Evolutionary conservation across 768 basidiomycete genomes (phyloP).

Genomic region (Lentinula edodes): DNA sequence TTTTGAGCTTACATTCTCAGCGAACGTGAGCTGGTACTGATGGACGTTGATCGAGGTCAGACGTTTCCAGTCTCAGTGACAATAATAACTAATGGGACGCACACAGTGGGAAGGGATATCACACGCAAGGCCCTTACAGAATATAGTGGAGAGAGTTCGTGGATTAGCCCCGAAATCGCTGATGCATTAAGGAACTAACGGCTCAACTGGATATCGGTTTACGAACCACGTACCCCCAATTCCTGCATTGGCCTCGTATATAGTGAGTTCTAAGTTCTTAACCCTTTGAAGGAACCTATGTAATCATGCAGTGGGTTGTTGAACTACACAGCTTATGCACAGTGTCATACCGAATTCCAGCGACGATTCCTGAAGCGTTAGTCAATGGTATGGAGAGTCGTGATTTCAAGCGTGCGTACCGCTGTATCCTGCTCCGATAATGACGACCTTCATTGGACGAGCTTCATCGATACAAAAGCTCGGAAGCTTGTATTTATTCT

Average conservation of each 20-base stretch:
- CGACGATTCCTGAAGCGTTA: conserved; percentile 35
- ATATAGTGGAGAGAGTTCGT: background rate
- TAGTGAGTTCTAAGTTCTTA: conserved; percentile 45
- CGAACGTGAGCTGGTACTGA: conserved; percentile 58
- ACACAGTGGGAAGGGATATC: conserved; percentile 57
- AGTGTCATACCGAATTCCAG: conserved; percentile 43
- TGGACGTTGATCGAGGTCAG: background rate
- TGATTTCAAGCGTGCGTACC: conserved; percentile 25
- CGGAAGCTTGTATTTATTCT: conserved; percentile 21
- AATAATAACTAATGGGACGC: conserved; percentile 7
- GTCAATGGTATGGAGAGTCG: background rate
- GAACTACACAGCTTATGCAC: too few species aligned
- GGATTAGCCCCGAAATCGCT: background rate
- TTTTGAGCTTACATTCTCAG: conserved; percentile 35
- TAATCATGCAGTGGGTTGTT: too few species aligned
- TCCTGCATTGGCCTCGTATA: conserved; percentile 56
- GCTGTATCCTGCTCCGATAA: conserved; percentile 56
- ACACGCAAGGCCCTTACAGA: conserved; percentile 46
- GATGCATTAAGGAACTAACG: background rate
- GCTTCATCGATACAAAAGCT: conserved; percentile 47
- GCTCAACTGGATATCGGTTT: conserved; percentile 1
- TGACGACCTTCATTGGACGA: conserved; percentile 47
- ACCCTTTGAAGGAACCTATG: conserved; percentile 46
- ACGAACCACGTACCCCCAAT: conserved; percentile 61
- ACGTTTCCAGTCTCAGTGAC: background rate